Evolutionary conservation across 2,329 filamentous ascomycete species (phyloP), one percentile per base, ranked within the genome.

Genomic region (Fusarium nodosum): DNA sequence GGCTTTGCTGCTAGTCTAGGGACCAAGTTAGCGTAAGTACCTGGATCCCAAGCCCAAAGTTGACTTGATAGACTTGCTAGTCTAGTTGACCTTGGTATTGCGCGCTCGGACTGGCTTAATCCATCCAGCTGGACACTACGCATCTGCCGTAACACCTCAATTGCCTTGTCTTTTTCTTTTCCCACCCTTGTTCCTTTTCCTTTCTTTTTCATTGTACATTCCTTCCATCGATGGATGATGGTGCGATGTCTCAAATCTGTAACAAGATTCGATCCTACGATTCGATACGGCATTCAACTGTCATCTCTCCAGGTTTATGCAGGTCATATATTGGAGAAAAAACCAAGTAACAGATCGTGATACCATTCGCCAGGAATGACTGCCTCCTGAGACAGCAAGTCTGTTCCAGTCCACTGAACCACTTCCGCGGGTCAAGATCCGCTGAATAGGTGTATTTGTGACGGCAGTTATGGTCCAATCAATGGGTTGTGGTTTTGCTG

Each of bases 71-170:
- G 28, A 30, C n/a, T 28, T 20, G 30, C 22, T 26, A 28, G 18
- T 41, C 22, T 26, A 28, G 18, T 41, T 52, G 48, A 20, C 48
- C 53, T 64, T 42, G 20, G 46, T 39, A 56, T 55, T 59, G 60
- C 31, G 26, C 71, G 67, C 72, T 72, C 69, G 65, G 72, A 74
- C 71, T 65, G 58, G 56, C 60, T 46, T n/a, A 63, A 55, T 44
- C 65, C 69, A 53, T 56, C 50, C 34, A 58, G 48, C 53, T 66
- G 63, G 69, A 51, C 59, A 46, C 34, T 42, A 47, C 46, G 56
- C 57, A 56, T 60, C 44, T 69, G 64, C 41, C 56, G 56, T 47
- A 58, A 39, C 28, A 26, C 26, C 10, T 48, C 20, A 24, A 18
- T 8, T 24, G 31, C 24, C 31, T 34, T 51, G 36, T 24, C 22